Base-by-base conservation (phyloP, 768 basidiomycete species). In the Podaxis mareebaensis region DNA sequence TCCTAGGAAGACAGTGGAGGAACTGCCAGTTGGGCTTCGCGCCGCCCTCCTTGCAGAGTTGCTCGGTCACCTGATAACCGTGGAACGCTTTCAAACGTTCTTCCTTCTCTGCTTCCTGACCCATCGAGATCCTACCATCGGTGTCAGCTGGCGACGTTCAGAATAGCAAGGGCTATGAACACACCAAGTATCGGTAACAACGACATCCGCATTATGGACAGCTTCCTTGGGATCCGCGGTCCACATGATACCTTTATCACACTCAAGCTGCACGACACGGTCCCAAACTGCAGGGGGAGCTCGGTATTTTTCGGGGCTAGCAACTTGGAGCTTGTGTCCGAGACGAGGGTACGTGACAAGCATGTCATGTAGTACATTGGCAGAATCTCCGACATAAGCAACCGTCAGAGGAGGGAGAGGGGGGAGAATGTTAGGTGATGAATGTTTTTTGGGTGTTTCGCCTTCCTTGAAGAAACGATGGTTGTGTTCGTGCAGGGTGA, bases 281-380 rank as follows among this genome's bases (percentile, higher is more conserved):
- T 88, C 83, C 93, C 93, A 93, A 0, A 99, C 95, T 0, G 83
- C 75, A 17, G 76, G 66, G 2, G 92, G 91, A 20, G 89, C 87
- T 38, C 87, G 85, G 70, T 95, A 94, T 49, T 85, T 76, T 7
- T 79, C 76, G 1, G 97, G 97, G 44, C 87, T 88, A 42, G 95
- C 97, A 38, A 99, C 81, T 59, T 91, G 89, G 33, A 99, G 74
- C 52, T 87, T 79, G 76, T 96, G 94, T 0, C 97, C 97, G 2
- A 99, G 77, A 49, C 96, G 88, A 38, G 96, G 96, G 72, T 90
- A 92, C 6, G 94, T 88, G 67, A 99, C 96, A 33, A 99, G 88
- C 92, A 99, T 95, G 74, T 98, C 97, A 74, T 99, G 93, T 61
- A 97, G 79, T 54, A 99, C 93, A 71, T 99, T 99, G 53, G 95